These are phyloP conservation scores for Quercus gilva DNA, from an alignment of 306 rosid genomes.

Conservation along the genomic window DNA sequence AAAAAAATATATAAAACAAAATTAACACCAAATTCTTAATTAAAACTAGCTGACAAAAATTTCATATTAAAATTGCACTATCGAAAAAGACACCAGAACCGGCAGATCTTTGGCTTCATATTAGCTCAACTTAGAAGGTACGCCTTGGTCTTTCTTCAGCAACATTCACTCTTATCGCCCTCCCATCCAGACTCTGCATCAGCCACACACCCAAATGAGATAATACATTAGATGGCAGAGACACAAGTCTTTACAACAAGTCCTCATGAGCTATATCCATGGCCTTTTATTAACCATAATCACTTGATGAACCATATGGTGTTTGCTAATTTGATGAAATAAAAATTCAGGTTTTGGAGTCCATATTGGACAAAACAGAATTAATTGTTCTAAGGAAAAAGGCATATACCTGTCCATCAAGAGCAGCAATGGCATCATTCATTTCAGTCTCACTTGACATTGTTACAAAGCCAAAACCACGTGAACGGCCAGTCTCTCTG, in stretches of 20 bases:
- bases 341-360: background rate
- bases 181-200: constrained; percentile 73
- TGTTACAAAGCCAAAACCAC: constrained; percentile 94
- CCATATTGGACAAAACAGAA: background rate
- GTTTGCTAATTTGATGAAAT: background rate
- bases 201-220: constrained; percentile 20
- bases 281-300: background rate
- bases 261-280: background rate
- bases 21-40: constrained; percentile 28
- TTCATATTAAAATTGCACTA: constrained; percentile 32
- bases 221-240: background rate
- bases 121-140: constrained; percentile 39
- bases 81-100: constrained; percentile 21
- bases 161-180: constrained; percentile 84
- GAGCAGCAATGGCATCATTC: constrained; percentile 87
- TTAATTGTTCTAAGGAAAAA: background rate
- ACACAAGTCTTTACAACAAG: background rate
- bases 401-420: constrained; percentile 88
- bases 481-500: constrained; percentile 91
- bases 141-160: constrained; percentile 89
- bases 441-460: constrained; percentile 68
- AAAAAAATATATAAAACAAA: constrained; percentile 6
- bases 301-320: background rate
- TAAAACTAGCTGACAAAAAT: constrained; percentile 25
- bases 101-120: constrained; percentile 25